Base-by-base conservation (phyloP, 2,329 filamentous ascomycete genomes). In the Hansfordia pulvinata region DNA sequence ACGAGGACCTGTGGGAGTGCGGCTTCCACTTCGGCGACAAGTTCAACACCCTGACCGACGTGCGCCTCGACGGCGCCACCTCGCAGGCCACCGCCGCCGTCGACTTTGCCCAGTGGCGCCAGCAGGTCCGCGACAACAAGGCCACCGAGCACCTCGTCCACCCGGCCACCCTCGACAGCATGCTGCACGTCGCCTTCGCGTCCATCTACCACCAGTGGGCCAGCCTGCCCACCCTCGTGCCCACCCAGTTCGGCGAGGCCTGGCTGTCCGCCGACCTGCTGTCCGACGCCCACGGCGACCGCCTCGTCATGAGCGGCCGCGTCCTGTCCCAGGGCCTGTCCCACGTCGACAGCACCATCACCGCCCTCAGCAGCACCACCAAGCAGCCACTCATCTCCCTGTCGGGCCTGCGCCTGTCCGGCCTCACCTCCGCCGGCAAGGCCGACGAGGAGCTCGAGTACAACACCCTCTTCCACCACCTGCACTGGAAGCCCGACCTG, bases 141-240 rank as follows among this genome's bases (percentile, higher is more conserved):
- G 47, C 56, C 3, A 54, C 49, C 23, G 50, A 57, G 4, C 63
- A 70, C 34, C 30, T 69, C 4, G 56, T 74, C n/a, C 69, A 74
- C 34, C 69, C 69, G 0, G 57, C 62, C 4, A 69, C 67, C 0
- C 48, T 74, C 9, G 69, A 74, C 35, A 47, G 61, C 3, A 59
- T 71, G 42, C 58, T 74, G 14, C 69, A 74, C 29, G 55, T 56
- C 1, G 49, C 64, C 1, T 59, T 71, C 26, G 51, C 54, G 5
- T 14, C 23, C 6, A 24, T 24, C 23, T 16, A 14, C 4, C 23
- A 16, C 13, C 23, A 24, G 14, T n/a, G n/a, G n/a, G 23, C 16
- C 14, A 16, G 17, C 15, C 14, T 24, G 13, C 23, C 23, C 23
- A 24, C 16, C 10, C 23, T 17, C 14, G 23, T 24, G 4, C 23